Evolutionary conservation across 805 yeast species (phyloP).

Genomic region (Millerago galiae): DNA sequence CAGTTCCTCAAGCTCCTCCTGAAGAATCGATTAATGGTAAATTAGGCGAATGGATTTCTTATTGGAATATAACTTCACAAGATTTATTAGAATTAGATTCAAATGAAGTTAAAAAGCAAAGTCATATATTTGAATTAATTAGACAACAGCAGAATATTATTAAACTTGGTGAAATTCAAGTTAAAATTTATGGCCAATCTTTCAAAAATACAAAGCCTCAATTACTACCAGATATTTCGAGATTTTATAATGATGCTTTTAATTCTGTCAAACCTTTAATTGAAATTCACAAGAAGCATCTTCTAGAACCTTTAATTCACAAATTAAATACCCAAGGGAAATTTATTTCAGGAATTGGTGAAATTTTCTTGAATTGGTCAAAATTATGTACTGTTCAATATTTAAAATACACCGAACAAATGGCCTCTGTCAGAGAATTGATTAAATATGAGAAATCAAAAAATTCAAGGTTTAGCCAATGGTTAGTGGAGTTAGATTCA

Average conservation of each 20-base stretch:
- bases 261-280: slow-evolving; percentile 50
- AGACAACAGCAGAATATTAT: slow-evolving; percentile 65
- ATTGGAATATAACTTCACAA: slow-evolving; percentile 55
- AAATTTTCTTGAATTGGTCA: slow-evolving; percentile 61
- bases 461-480: slow-evolving; percentile 42
- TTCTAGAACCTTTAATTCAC: slow-evolving; percentile 52
- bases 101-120: slow-evolving; percentile 56
- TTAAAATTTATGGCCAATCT: slow-evolving; percentile 47
- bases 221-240: slow-evolving; percentile 42
- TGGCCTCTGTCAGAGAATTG: slow-evolving; percentile 55
- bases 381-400: slow-evolving; percentile 48
- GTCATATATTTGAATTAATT: slow-evolving; percentile 69
- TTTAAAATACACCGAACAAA: slow-evolving; percentile 50
- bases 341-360: slow-evolving; percentile 57
- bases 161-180: slow-evolving; percentile 58
- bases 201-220: slow-evolving; percentile 34
- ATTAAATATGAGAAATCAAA: slow-evolving; percentile 38
- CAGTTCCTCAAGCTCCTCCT: slow-evolving; percentile 15
- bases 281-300: slow-evolving; percentile 43
- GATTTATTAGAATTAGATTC: slow-evolving; percentile 46
- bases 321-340: slow-evolving; percentile 60
- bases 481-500: slow-evolving; percentile 50
- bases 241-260: slow-evolving; percentile 54
- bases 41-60: slow-evolving; percentile 55
- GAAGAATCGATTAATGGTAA: slow-evolving; percentile 15